Evolutionary conservation across 1,284 basidiomycete species (phyloP), one percentile per base, ranked within the genome.

Genomic region (Tremellales sp.): DNA sequence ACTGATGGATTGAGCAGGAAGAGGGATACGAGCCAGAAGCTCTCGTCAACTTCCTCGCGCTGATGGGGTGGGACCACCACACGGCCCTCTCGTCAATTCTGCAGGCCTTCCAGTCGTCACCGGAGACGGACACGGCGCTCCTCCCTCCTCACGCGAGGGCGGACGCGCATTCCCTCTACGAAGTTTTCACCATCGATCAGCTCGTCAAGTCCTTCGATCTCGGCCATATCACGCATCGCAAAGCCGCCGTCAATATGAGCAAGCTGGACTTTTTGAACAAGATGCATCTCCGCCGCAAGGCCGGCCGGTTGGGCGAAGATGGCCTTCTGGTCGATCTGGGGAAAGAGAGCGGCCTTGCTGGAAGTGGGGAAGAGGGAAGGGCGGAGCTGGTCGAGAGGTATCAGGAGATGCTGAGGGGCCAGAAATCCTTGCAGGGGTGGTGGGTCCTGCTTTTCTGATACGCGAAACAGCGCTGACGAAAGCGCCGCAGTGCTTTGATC

Each of bases 11-110:
- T 32, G 26, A 24, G 13, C 47, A 77, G 73, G 56, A 68, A n/a
- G 68, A 71, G 39, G 93, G 92, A 0, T 94, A 90, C 81, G 94
- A 98, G 67, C 86, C 92, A 0, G 81, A 82, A 47, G 90, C 93
- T 0, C 68, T 98, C 4, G 72, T 93, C 29, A 98, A 98, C 65
- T 97, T 93, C 83, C 79, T 97, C 3, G 91, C 87, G 1, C 74
- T 97, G 19, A 85, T 92, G 38, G 94, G 95, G 0, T 97, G 92
- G 87, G 91, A 89, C 34, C 79, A 78, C 9, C 74, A 77, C 21
- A 33, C 57, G 12, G 54, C 64, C 8, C 48, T 56, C 19, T 36
- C 39, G 37, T 26, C 35, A 34, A 31, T 38, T 42, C 4, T 22
- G 40, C n/a, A n/a, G n/a, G 25, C 22, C 47, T 22, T 39, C 44